phyloP scores from a whole-genome alignment of 1,139 yeast genomes.

The Pichia sp. region DNA sequence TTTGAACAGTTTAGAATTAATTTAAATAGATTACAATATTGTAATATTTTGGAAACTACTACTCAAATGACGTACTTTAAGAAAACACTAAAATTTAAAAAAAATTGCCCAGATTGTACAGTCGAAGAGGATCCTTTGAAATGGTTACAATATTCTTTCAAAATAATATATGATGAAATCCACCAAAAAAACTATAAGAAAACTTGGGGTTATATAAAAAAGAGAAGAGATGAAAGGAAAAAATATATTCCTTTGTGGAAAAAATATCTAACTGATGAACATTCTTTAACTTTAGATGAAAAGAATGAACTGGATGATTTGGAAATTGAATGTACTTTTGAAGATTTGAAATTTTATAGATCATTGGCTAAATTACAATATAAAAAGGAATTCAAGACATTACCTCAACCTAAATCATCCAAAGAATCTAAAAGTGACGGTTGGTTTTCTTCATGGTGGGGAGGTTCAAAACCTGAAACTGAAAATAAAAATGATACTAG shows the following conservation, averaged over 20 bases:
- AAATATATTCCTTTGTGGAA: constrained; percentile 69
- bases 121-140: constrained; percentile 63
- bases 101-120: constrained; percentile 56
- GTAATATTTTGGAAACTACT: constrained; percentile 73
- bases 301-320: constrained; percentile 41
- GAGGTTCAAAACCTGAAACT: constrained; percentile 21
- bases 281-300: constrained; percentile 32
- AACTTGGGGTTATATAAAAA: constrained; percentile 81
- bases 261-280: constrained; percentile 31
- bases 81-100: constrained; percentile 69
- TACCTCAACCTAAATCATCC: constrained; percentile 5
- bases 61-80: constrained; percentile 75
- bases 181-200: constrained; percentile 75
- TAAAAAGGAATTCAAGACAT: constrained; percentile 43
- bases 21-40: constrained; percentile 78
- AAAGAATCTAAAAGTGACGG: constrained; percentile 29
- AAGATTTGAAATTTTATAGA: constrained; percentile 80
- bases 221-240: constrained; percentile 65
- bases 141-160: constrained; percentile 80
- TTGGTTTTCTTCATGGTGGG: constrained; percentile 64
- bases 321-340: constrained; percentile 59
- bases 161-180: constrained; percentile 67
- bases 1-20: constrained; percentile 86
- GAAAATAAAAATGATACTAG: background rate
- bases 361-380: constrained; percentile 66